Evolutionary conservation across 805 yeast genomes (phyloP), one percentile per base, ranked within the genome.

Genomic region (Brettanomyces anomalus): DNA sequence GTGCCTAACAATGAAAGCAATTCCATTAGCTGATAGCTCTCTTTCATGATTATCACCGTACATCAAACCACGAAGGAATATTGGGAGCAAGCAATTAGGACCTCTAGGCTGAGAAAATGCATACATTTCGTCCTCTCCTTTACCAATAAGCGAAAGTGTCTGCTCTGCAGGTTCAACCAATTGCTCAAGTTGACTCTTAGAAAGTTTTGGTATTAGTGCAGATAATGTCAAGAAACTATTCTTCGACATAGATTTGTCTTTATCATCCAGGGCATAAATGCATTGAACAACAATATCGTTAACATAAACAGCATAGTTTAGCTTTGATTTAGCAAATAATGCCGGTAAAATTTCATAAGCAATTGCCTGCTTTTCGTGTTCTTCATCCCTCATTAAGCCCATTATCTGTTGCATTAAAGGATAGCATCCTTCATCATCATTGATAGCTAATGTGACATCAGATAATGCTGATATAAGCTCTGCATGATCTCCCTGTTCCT

Each of bases 41-140:
- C 93, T 80, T 57, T 83, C 90, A 40, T 80, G 87, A 48, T 77
- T 71, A 41, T 76, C 75, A 49, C 98, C 99, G 62, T 88, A 86
- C 95, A 90, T 86, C 56, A 93, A 74, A 47, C 97, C 97, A 60
- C 90, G 96, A 51, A 87, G 67, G 68, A 93, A 93, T 42, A 94
- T 76, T 24, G 98, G 98, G 52, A 93, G 70, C 33, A 93, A 65
- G 64, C 95, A 83, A 57, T 75, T 79, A 46, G 96, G 95, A 40
- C 97, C 94, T 60, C 79, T 79, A 62, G 94, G 79, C 66, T 78
- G 55, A 48, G 75, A 58, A 61, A 89, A 85, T 0, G 87, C 96
- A 30, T 81, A 76, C 41, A 89, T 62, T 28, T 84, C 87, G 54
- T 73, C 72, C 1, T 79, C 82, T 32, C 68, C 67, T 18, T 69